Base-by-base conservation (phyloP, 106 monocot genomes). In the Acanthochlamys bracteata region DNA sequence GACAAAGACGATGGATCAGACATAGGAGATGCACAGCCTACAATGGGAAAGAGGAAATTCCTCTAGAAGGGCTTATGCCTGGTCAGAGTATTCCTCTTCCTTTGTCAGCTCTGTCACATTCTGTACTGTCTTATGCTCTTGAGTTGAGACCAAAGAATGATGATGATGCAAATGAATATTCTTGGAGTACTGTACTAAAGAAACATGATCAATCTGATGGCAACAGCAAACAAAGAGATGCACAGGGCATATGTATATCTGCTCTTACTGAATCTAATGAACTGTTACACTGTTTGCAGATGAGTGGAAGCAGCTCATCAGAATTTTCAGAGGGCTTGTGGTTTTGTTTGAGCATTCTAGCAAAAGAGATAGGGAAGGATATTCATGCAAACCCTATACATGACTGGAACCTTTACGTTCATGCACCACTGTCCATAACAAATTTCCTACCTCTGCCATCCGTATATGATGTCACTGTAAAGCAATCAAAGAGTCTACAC, bases 351-450 rank as follows among this genome's bases (percentile, higher is more conserved):
- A 83, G 81, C 60, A 79, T 85, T 69, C 63, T 79, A 57, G 74
- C 88, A 13, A 82, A 66, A 52, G 92, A 98, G 68, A 88, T 98
- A 67, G 88, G 92, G 43, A 92, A 98, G 79, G 98, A 98, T 79
- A 72, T 89, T 51, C 78, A 79, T 53, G 78, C 75, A 63, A 72
- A 88, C 69, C 83, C 92, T 21, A 92, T 98, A 78, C 77, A 89
- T 73, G 92, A 98, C 64, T 98, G 98, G 98, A 86, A 80, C n/a
- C 78, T 98, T 53, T 63, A 71, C 53, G 73, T 98, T 33, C 64
- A 77, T 11, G 78, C 92, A 11, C 85, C 98, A 39, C 66, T 98
- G 53, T 85, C 83, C 39, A 39, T 98, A 27, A 69, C 70, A 16
- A 89, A 92, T 79, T 92, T 75, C 46, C 91, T 98, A 63, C 98